Evolutionary conservation across 164 flowering plant genomes (phyloP).

Genomic region (Platanus orientalis): DNA sequence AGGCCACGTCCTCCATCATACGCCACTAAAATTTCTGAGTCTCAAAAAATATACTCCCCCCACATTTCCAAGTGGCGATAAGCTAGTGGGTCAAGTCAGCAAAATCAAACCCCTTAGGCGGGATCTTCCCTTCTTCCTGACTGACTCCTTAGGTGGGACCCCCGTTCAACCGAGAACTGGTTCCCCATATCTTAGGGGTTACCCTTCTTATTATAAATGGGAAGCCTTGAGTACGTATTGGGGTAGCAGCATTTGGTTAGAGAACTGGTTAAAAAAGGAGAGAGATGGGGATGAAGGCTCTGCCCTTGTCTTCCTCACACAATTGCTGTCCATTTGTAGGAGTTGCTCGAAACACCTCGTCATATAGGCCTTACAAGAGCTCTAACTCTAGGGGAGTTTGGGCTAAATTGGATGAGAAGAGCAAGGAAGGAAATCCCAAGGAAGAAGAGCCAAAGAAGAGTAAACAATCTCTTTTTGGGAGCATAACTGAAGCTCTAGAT

Average conservation of each 20-base stretch:
- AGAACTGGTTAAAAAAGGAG: not conserved
- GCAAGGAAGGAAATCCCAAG: conserved; percentile 25
- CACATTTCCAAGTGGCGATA: too few species aligned
- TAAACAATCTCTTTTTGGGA: conserved; percentile 57
- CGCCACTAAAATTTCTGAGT: conserved; percentile 18
- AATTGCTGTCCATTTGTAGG: conserved; percentile 19
- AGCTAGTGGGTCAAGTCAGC: conserved; percentile 8
- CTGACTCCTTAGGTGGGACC: not conserved
- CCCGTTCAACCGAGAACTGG: not conserved
- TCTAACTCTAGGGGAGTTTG: conserved; percentile 23
- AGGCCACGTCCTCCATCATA: conserved; percentile 35
- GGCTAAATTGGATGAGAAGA: conserved; percentile 43
- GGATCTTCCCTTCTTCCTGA: not conserved
- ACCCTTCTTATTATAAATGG: too few species aligned
- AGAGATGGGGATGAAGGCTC: conserved; percentile 36
- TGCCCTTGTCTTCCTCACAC: conserved; percentile 45
- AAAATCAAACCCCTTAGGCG: not conserved
- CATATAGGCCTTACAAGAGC: conserved; percentile 8
- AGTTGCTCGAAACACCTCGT: conserved; percentile 13
- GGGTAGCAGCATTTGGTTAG: too few species aligned
- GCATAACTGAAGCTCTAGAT: conserved; percentile 81
- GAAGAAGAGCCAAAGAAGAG: conserved; percentile 33
- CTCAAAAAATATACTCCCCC: not conserved
- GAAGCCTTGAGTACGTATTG: too few species aligned
- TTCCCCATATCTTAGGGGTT: too few species aligned